A percentile compares a stretch with the other conserved stretches of the same genome.
Conservation (phyloP, 78 protist genomes). For the Goniomonas avonlea region DNA sequence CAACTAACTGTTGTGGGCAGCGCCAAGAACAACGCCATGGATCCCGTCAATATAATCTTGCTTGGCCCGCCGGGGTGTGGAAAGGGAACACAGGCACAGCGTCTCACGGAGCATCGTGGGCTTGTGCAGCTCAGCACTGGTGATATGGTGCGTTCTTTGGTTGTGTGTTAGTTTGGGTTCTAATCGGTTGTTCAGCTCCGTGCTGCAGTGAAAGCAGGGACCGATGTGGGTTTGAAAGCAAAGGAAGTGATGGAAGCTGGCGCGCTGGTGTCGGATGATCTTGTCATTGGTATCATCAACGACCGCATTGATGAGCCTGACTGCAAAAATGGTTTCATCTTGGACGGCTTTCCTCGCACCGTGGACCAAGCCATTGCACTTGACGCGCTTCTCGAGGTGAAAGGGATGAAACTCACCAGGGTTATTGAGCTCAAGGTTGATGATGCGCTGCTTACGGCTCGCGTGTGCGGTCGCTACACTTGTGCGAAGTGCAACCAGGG, state of each 20-base stretch:
- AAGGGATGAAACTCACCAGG: neutral
- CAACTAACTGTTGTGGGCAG: no score
- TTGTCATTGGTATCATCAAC: slow-evolving; percentile 33
- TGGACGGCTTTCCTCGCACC: slow-evolving; percentile 97
- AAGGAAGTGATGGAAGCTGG: slow-evolving; percentile 30
- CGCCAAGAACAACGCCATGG: no score
- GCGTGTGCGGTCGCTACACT: slow-evolving; percentile 74
- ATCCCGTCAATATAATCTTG: no score
- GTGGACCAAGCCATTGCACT: slow-evolving; percentile 79
- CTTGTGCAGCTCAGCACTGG: slow-evolving; percentile 54
- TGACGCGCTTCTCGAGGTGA: neutral
- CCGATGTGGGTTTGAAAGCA: slow-evolving; percentile 27
- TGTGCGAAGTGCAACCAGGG: neutral
- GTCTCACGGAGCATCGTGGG: slow-evolving; percentile 17
- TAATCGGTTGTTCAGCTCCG: no score
- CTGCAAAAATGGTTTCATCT: slow-evolving; percentile 84
- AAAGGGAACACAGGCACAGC: slow-evolving; percentile 55
- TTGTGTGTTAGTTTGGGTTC: no score
- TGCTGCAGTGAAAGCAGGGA: neutral
- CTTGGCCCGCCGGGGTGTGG: slow-evolving; percentile 60
- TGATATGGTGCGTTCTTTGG: slow-evolving; percentile 54
- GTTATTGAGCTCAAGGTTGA: neutral
- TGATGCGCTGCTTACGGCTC: slow-evolving; percentile 66
- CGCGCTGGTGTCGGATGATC: slow-evolving; percentile 50
- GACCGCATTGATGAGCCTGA: slow-evolving; percentile 27